A percentile compares a stretch with the other conserved stretches of the same genome.
phyloP scores from a whole-genome alignment of 129 eudicot species.

The Flaveria linearis region DNA sequence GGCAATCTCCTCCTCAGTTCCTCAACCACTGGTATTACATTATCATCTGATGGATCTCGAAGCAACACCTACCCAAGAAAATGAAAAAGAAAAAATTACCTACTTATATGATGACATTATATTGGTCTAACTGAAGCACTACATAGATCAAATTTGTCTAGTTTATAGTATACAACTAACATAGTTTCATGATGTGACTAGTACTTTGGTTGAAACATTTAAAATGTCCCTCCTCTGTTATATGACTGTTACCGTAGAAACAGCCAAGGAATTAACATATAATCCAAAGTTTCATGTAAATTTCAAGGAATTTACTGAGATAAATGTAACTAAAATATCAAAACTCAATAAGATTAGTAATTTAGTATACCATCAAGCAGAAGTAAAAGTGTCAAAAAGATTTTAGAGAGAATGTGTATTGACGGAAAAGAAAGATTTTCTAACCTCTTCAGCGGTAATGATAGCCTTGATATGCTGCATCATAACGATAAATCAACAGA shows the following conservation, averaged over 20 bases:
- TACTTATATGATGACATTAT: background rate
- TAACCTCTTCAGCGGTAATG: constrained; percentile 74
- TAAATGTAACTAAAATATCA: constrained; percentile 8
- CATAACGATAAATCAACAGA: constrained; percentile 7
- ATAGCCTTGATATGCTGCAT: constrained; percentile 91
- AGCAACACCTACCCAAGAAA: constrained; percentile 60
- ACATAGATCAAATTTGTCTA: background rate
- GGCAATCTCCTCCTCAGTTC: constrained; percentile 75
- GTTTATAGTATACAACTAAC: background rate
- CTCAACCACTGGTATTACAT: constrained; percentile 85
- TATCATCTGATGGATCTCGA: constrained; percentile 83
- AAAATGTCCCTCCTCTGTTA: background rate
- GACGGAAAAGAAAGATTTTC: background rate
- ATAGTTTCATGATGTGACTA: background rate
- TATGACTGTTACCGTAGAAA: background rate
- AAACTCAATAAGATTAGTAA: constrained; percentile 1
- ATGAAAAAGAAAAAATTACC: background rate
- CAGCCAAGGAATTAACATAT: background rate
- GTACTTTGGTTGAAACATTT: background rate
- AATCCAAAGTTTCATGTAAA: constrained; percentile 1
- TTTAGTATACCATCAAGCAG: background rate
- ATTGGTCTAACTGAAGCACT: background rate
- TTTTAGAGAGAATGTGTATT: background rate
- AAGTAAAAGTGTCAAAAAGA: background rate
- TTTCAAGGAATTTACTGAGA: background rate